Evolutionary conservation across 805 yeast genomes (phyloP), one percentile per base, ranked within the genome.

Genomic region (Candida quercuum): DNA sequence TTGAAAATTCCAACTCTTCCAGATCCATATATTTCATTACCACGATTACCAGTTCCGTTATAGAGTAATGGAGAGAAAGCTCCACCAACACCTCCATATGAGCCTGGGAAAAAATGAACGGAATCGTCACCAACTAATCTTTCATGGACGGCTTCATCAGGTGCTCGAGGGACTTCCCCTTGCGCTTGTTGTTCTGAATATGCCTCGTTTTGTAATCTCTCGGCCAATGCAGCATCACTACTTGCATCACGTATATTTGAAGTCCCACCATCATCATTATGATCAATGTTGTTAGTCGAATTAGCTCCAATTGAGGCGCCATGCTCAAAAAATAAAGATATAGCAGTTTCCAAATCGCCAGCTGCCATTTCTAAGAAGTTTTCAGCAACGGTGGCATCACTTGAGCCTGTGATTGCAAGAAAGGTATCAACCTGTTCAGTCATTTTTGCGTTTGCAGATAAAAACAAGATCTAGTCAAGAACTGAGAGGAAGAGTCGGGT

Each of bases 331-430:
- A 66, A 93, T 32, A 93, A 65, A 12, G 87, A 77, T 7, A 93
- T 85, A 0, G 99, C 98, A 15, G 78, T 74, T 40, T 89, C 95
- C 25, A 91, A 56, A 56, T 86, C 76, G 34, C 78, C 78, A 35
- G 81, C 88, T 5, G 91, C 73, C 65, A 91, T 78, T 19, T 81
- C 88, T 16, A 93, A 59, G 54, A 81, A 93, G 48, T 81, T 86
- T 37, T 69, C 65, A 1, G 98, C 98, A 12, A 74, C 64, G 5
- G 68, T 71, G 1, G 74, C 70, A 54, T 84, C 91, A 2, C 76
- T 70, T 3, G 77, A 76, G 17, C 86, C 84, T 0, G 98, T 88
- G 38, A 93, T 81, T 29, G 91, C 91, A 59, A 89, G 67, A 59
- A 93, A 93, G 18, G 80, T 74, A 19, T 84, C 80, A 27, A 86